phyloP scores from a whole-genome alignment of 2,329 filamentous ascomycete species.

The Rhynchosporium agropyri region DNA sequence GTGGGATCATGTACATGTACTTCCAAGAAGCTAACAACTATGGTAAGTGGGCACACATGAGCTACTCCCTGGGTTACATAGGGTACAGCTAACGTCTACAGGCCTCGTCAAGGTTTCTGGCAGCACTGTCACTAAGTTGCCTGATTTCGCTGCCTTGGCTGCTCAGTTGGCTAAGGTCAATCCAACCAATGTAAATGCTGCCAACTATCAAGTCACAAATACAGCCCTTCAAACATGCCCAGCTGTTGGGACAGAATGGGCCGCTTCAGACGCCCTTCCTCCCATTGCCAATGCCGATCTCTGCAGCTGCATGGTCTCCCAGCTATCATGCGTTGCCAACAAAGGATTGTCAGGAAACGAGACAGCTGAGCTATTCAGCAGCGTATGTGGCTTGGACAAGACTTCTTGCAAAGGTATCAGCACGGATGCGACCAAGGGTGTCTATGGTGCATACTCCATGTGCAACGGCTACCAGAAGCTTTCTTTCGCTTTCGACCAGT shows the following conservation, averaged over 20 bases:
- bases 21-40: constrained; percentile 90
- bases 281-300: constrained; percentile 77
- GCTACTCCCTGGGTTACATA: neutral
- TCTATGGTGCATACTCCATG: constrained; percentile 79
- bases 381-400: constrained; percentile 64
- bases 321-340: constrained; percentile 70
- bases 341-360: constrained; percentile 58
- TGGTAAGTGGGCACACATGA: constrained; percentile 51
- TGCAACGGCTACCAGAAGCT: constrained; percentile 73
- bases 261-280: constrained; percentile 71
- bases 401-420: constrained; percentile 68
- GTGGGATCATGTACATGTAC: constrained; percentile 99
- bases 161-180: constrained; percentile 68
- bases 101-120: constrained; percentile 68
- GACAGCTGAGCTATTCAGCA: constrained; percentile 71
- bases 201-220: constrained; percentile 74
- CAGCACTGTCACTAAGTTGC: constrained; percentile 63
- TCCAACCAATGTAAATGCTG: constrained; percentile 66
- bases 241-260: constrained; percentile 64
- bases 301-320: constrained; percentile 83
- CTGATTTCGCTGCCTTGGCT: constrained; percentile 75
- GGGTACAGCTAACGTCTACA: constrained; percentile 43
- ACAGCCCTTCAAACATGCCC: constrained; percentile 72
- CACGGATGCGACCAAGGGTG: constrained; percentile 66
- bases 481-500: constrained; percentile 72